Percentiles rank a stretch among this genome's conserved stretches.
These are phyloP conservation scores for Starmerella lactis-condensi DNA, from an alignment of 805 yeast genomes.

Conservation along the genomic window DNA sequence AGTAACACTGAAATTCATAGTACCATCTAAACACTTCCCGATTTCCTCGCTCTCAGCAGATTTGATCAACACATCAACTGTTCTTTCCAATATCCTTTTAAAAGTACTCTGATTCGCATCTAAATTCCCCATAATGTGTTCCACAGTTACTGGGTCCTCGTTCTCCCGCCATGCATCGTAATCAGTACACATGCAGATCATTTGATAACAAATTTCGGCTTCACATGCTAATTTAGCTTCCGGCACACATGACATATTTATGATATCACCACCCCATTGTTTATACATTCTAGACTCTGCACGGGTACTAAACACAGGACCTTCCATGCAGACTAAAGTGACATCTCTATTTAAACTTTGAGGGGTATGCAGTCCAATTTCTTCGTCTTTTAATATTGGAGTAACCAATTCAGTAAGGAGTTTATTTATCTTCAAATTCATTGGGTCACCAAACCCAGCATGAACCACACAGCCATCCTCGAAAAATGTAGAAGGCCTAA, in stretches of 20 bases:
- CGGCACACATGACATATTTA: constrained; percentile 95
- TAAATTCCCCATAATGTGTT: constrained; percentile 80
- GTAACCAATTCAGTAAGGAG: constrained; percentile 33
- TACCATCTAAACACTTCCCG: constrained; percentile 54
- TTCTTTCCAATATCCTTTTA: constrained; percentile 47
- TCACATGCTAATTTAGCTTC: constrained; percentile 94
- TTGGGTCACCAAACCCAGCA: constrained; percentile 94
- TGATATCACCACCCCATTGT: constrained; percentile 82
- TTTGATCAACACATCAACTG: constrained; percentile 48
- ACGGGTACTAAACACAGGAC: constrained; percentile 92
- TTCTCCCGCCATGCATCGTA: constrained; percentile 96
- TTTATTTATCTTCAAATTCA: constrained; percentile 53
- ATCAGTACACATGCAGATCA: constrained; percentile 98
- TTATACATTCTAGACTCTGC: constrained; percentile 83
- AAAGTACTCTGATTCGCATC: constrained; percentile 80
- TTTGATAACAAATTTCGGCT: constrained; percentile 91
- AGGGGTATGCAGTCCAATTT: constrained; percentile 48
- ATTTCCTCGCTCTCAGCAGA: constrained; percentile 39
- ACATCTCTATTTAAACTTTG: constrained; percentile 38
- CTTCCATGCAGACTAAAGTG: constrained; percentile 93
- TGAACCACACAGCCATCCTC: constrained; percentile 92
- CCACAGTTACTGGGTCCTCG: constrained; percentile 96
- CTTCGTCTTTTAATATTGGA: constrained; percentile 22
- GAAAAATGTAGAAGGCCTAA: constrained; percentile 74
- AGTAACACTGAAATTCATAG: constrained; percentile 65